Evolutionary conservation across 1,284 basidiomycete genomes (phyloP).

Genomic region (Filobasidium uniguttulatum): DNA sequence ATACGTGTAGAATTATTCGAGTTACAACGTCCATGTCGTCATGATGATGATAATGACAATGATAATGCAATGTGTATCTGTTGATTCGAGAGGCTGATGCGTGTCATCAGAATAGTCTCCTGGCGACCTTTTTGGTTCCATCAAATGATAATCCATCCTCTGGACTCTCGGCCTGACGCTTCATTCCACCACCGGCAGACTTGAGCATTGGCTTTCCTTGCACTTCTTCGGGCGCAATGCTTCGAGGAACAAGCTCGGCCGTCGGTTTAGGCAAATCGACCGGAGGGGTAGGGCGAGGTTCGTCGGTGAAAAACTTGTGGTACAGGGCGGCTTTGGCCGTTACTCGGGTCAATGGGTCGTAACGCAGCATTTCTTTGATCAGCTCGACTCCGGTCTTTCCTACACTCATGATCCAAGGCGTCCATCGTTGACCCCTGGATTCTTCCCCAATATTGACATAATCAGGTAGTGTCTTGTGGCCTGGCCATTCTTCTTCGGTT

Average conservation of each 20-base stretch:
- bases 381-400: conserved; percentile 76
- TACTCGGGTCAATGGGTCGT: conserved; percentile 73
- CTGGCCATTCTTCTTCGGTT: conserved; percentile 92
- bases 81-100: neutral
- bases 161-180: conserved; percentile 30
- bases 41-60: neutral
- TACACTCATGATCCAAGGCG: conserved; percentile 67
- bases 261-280: conserved; percentile 30
- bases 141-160: conserved; percentile 5
- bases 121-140: conserved; percentile 7
- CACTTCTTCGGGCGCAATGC: conserved; percentile 30
- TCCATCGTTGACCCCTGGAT: conserved; percentile 66
- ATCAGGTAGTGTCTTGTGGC: conserved; percentile 76
- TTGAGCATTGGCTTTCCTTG: conserved; percentile 27
- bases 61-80: neutral
- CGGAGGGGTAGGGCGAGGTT: conserved; percentile 31
- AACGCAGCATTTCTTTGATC: conserved; percentile 61
- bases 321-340: conserved; percentile 50
- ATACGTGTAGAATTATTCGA: too few relatives aligned
- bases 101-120: conserved; percentile 5
- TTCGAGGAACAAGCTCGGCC: conserved; percentile 31
- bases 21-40: too few relatives aligned
- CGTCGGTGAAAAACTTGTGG: conserved; percentile 31
- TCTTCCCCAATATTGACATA: conserved; percentile 62
- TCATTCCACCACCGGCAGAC: conserved; percentile 10